Percentiles rank a stretch among this genome's conserved stretches.
Evolutionary conservation across 768 basidiomycete species (phyloP).

Genomic region (Albatrellus ellisii): DNA sequence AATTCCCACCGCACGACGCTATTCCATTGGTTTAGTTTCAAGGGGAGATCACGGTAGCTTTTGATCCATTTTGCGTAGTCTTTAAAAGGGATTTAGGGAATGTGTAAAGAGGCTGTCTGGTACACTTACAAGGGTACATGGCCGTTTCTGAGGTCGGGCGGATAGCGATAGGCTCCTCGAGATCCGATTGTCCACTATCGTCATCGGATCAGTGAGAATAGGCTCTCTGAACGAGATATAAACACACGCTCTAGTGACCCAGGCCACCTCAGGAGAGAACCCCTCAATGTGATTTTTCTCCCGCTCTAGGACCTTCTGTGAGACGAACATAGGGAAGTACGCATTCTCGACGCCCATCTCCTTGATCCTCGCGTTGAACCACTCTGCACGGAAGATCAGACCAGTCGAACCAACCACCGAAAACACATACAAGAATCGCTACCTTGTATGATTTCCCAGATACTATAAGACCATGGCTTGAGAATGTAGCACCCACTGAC

Average conservation of each 20-base stretch:
- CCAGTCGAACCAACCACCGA: background rate
- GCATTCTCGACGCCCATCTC: slow-evolving; percentile 93
- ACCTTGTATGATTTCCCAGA: slow-evolving; percentile 97
- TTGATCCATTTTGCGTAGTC: slow-evolving; percentile 99
- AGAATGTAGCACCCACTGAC: slow-evolving; percentile 99
- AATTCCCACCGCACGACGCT: slow-evolving; percentile 99
- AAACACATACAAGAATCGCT: no score
- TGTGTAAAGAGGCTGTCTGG: background rate
- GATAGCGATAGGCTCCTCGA: slow-evolving; percentile 96
- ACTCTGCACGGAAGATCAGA: slow-evolving; percentile 34
- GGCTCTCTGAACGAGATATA: background rate
- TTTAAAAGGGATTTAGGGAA: slow-evolving; percentile 16
- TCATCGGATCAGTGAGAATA: background rate
- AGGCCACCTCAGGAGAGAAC: slow-evolving; percentile 99
- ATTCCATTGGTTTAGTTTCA: slow-evolving; percentile 99
- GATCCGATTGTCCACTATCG: slow-evolving; percentile 73
- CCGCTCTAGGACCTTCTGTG: slow-evolving; percentile 79
- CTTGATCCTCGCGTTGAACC: slow-evolving; percentile 91
- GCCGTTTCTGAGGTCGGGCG: slow-evolving; percentile 97
- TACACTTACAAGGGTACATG: slow-evolving; percentile 89
- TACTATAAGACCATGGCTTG: slow-evolving; percentile 92
- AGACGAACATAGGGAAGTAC: slow-evolving; percentile 99
- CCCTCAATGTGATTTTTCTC: slow-evolving; percentile 99
- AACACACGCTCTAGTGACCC: slow-evolving; percentile 92
- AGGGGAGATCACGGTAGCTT: slow-evolving; percentile 89